Base-by-base conservation (phyloP, 176 grass and related monocot genomes). In the Cenchrus americanus region DNA sequence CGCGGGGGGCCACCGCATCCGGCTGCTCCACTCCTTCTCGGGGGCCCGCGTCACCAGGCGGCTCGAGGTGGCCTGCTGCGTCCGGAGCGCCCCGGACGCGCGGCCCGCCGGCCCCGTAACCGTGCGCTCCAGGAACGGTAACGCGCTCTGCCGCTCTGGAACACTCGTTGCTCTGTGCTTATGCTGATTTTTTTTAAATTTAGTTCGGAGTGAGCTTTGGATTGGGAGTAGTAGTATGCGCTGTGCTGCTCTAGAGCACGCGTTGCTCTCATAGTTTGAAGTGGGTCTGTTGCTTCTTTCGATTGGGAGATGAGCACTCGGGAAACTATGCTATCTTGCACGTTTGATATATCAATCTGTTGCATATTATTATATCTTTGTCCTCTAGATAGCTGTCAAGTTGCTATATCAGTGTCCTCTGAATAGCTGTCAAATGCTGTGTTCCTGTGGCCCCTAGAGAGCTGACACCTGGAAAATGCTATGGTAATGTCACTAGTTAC, bases 61-160 rank as follows among this genome's bases (percentile, higher is more conserved):
- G 67, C 2, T 10, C 3, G 75, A 86, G 52, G 22, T 80, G 13
- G 68, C 43, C 21, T 79, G 88, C 79, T 79, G 79, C 88, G 44
- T 86, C 27, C 62, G 73, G 27, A 82, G 58, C 65, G 27, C 73
- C 50, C 79, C 79, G 26, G 79, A 49, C 53, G 15, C 79, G 49
- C 48, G 52, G 40, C 79, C 66, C 41, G 24, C 58, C 19, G 66
- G 26, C 10, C 73, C 83, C 59, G 68, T 61, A 18, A 12, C 43
- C 51, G 43, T 61, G 75, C 51, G n/a, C 32, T 79, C 84, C 80
- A 83, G 88, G 80, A 83, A 69, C 26, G 84, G 88, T 90, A 90
- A 77, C 19, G 44, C 58, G 8, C 61, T 40, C 0, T n/a, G 4
- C 47, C 12, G 14, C 42, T 82, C 27, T 1, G 4, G 10, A 19